Base-by-base conservation (phyloP, 306 rosid species). In the apple (Malus domestica) region DNA sequence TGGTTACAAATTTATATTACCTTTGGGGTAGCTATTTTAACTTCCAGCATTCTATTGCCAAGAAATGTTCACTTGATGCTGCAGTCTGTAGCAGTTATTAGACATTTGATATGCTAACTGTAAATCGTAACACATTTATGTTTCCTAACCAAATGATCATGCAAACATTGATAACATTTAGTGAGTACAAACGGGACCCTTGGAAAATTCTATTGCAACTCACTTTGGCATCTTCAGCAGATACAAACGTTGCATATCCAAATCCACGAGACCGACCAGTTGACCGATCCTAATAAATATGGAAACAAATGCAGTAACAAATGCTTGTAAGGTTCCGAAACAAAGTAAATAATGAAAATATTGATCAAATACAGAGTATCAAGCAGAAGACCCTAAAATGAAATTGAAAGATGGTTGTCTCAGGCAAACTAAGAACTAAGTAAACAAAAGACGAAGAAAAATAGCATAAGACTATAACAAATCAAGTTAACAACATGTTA, bases 1-100 rank as follows among this genome's bases (percentile, higher is more conserved):
- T 13, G 66, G 58, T 33, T 40, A 5, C 8, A 20, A 35, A 44
- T 55, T 76, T 52, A 29, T 38, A 65, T 55, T 81, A 95, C 99
- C 97, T 96, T 96, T 25, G 99, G 99, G 2, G 99, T 96, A 38
- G 99, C 99, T 76, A 96, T 93, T 92, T 92, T 96, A 79, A 96
- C 96, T 90, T 96, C 98, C 85, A 96, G 85, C 79, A 87, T 92
- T 84, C 99, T 83, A 79, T 90, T 89, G 32, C 98, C 97, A 80
- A 96, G 99, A 78, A 82, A 78, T 92, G 99, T 81, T 96, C 99
- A 35, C 87, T 81, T 51, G 96, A 88, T 76, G 88, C 81, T 74
- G 83, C 98, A 72, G 69, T 82, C 99, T 96, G 91, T 74, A 75
- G 70, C 69, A 68, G 32, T 30, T 67, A 58, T 42, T n/a, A 11